Conservation (phyloP, 805 yeast species). For the Sungouiella thailandica region DNA sequence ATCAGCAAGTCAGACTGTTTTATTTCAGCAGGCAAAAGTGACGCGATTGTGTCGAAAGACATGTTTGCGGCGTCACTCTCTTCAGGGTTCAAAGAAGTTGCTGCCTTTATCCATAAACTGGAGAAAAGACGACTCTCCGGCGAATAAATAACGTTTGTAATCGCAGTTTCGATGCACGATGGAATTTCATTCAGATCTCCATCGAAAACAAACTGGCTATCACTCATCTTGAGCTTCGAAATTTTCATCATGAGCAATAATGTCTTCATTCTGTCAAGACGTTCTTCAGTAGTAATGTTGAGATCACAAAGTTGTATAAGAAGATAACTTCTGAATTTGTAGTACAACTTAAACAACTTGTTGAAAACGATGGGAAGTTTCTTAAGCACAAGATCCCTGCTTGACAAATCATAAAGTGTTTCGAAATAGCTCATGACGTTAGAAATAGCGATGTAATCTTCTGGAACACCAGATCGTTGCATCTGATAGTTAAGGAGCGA, state of each 20-base stretch:
- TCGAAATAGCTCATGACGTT: conserved; percentile 71
- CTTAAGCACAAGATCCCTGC: conserved; percentile 28
- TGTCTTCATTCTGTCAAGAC: conserved; percentile 66
- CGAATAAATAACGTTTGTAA: conserved; percentile 65
- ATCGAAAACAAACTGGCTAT: conserved; percentile 37
- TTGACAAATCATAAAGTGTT: conserved; percentile 46
- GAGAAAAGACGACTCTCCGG: conserved; percentile 76
- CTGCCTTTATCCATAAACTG: conserved; percentile 63
- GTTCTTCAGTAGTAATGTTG: conserved; percentile 48
- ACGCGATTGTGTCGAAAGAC: conserved; percentile 23
- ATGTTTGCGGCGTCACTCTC: conserved; percentile 4
- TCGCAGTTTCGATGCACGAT: conserved; percentile 77
- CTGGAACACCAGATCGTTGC: conserved; percentile 36
- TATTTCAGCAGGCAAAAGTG: conserved; percentile 28
- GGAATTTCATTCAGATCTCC: conserved; percentile 47
- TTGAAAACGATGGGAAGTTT: conserved; percentile 67
- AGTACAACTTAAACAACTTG: conserved; percentile 61
- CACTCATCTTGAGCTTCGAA: conserved; percentile 61
- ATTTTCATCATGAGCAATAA: conserved; percentile 62
- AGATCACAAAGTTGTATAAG: conserved; percentile 61
- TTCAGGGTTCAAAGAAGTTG: conserved; percentile 22
- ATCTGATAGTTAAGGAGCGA: conserved; percentile 54
- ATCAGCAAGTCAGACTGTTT: conserved; percentile 24
- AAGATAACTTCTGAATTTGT: conserved; percentile 60
- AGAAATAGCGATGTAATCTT: conserved; percentile 55